These are phyloP conservation scores for Ajuga chamaepitys DNA, from an alignment of 257 asterid genomes.

Conservation along the genomic window DNA sequence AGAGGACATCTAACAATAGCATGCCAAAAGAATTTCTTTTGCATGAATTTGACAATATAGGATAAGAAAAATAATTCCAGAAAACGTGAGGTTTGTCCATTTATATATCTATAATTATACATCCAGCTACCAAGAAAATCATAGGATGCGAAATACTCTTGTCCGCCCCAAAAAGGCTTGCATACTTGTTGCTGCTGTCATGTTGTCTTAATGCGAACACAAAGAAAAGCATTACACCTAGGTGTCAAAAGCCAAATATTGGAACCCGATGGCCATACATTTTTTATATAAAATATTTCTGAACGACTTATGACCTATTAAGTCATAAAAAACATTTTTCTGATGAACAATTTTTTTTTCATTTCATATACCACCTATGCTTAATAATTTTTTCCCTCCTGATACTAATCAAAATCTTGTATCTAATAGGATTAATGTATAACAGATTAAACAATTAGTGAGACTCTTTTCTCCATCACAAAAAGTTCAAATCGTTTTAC, in stretches of 20 bases:
- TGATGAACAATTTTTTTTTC: not conserved
- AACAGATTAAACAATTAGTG: not conserved
- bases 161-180: not conserved
- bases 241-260: constrained; percentile 8
- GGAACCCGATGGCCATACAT: not conserved
- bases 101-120: not conserved
- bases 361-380: too few relatives aligned
- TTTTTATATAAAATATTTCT: not conserved
- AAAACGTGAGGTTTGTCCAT: not conserved
- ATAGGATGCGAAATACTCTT: not conserved
- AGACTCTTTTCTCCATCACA: not conserved
- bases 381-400: not conserved
- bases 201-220: not conserved
- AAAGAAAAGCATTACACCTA: not conserved
- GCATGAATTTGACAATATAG: not conserved
- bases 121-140: not conserved
- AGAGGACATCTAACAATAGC: not conserved
- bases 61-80: constrained; percentile 2
- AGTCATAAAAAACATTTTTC: not conserved
- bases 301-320: not conserved
- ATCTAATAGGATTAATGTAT: not conserved
- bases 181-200: not conserved
- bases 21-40: not conserved
- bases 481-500: not conserved
- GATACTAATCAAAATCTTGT: not conserved